Percentiles rank a stretch among this genome's conserved stretches.
phyloP scores from a whole-genome alignment of 768 basidiomycete genomes.

The Clathrus columnatus region DNA sequence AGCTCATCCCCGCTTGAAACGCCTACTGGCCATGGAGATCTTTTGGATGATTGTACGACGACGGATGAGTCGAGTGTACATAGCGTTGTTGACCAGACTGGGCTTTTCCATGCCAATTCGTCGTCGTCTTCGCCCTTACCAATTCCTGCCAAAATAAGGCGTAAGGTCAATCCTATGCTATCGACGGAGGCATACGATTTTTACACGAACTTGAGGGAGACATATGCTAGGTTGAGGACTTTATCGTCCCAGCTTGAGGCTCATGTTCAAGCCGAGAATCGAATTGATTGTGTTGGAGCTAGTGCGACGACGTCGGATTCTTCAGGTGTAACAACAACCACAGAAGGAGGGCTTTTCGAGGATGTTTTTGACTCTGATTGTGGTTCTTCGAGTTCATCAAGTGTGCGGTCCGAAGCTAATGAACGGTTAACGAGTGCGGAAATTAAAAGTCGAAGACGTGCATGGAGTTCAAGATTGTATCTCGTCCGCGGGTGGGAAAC shows the following conservation, averaged over 20 bases:
- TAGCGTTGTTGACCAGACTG: not conserved
- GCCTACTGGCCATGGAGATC: not conserved
- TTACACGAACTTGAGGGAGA: not conserved
- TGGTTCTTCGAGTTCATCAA: not conserved
- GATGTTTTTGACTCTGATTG: not conserved
- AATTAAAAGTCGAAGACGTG: not conserved
- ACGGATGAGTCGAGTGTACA: constrained; percentile 6
- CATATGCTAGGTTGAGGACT: not conserved
- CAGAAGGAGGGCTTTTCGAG: not conserved
- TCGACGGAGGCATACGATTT: not conserved
- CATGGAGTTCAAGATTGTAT: not conserved
- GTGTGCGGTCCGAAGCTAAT: not conserved
- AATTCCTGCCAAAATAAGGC: not conserved
- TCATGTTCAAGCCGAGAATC: not conserved
- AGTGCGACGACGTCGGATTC: not conserved
- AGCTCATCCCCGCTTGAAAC: not conserved
- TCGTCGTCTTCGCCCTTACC: not conserved
- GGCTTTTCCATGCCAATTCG: not conserved
- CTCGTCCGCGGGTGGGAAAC: not conserved
- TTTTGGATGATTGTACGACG: not conserved
- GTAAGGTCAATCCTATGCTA: not conserved
- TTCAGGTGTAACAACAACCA: too few relatives aligned
- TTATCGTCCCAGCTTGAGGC: not conserved
- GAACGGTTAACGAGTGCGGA: not conserved
- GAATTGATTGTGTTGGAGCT: not conserved